Evolutionary conservation across 129 eudicot species (phyloP).

Genomic region (Kitagawia praeruptora): DNA sequence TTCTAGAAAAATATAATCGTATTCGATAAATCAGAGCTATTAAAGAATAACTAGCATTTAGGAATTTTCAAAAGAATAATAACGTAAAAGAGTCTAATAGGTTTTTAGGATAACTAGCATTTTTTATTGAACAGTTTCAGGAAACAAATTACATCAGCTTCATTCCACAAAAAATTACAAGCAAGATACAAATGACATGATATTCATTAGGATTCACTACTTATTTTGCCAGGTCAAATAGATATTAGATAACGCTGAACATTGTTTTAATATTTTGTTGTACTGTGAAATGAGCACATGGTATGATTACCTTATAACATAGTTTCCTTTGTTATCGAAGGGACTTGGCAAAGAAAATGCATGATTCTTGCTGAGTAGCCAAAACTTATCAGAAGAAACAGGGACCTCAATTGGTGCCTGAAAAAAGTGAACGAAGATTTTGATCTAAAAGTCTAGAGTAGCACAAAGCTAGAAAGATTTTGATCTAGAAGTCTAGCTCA

Average conservation of each 20-base stretch:
- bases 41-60: too few relatives aligned
- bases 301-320: constrained; percentile 65
- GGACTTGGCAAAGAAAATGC: constrained; percentile 78
- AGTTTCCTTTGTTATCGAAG: constrained; percentile 79
- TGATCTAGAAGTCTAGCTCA: too few relatives aligned
- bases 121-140: background rate
- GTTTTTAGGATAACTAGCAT: background rate
- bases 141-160: background rate
- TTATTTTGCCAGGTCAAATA: constrained; percentile 1
- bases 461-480: too few relatives aligned
- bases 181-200: background rate
- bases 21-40: background rate
- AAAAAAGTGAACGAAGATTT: background rate
- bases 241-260: background rate
- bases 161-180: background rate
- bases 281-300: background rate
- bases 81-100: background rate
- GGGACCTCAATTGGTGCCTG: constrained; percentile 84
- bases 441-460: background rate
- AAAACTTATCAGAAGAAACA: constrained; percentile 89
- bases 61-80: too few relatives aligned
- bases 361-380: constrained; percentile 59
- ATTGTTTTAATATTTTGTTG: background rate
- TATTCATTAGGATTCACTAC: background rate
- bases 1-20: too few relatives aligned